These are phyloP conservation scores for Trichosanthes cucumerina DNA, from an alignment of 306 rosid species.

Conservation along the genomic window DNA sequence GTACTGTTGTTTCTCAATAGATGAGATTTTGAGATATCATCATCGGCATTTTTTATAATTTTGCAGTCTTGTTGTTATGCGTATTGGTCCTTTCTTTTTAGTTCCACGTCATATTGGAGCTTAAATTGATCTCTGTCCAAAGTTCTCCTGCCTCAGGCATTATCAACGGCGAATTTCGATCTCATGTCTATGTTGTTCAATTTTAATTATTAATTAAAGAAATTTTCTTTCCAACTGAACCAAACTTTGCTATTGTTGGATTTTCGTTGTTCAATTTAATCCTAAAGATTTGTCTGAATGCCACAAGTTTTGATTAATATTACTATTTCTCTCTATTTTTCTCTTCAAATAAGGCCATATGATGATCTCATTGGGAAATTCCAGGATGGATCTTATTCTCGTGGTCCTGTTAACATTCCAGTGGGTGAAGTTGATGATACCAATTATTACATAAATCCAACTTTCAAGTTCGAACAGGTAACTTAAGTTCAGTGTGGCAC, in stretches of 20 bases:
- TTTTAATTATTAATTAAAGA: background rate
- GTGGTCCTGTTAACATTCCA: conserved; percentile 76
- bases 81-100: background rate
- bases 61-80: background rate
- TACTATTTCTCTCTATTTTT: background rate
- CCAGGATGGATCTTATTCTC: conserved; percentile 95
- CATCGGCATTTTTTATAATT: background rate
- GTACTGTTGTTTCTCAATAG: background rate
- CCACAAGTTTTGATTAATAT: background rate
- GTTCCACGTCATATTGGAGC: background rate
- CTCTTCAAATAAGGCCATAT: background rate
- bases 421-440: conserved; percentile 50
- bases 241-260: background rate
- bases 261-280: background rate
- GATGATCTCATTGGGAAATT: conserved; percentile 8
- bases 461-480: conserved; percentile 91
- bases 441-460: conserved; percentile 55
- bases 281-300: background rate
- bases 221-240: background rate
- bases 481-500: conserved; percentile 10
- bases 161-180: background rate
- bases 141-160: background rate
- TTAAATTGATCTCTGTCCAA: background rate
- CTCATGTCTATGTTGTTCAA: background rate
- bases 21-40: background rate